These are phyloP conservation scores for Gossypium ekmanianum DNA, from an alignment of 345 rosid species.

Conservation along the genomic window DNA sequence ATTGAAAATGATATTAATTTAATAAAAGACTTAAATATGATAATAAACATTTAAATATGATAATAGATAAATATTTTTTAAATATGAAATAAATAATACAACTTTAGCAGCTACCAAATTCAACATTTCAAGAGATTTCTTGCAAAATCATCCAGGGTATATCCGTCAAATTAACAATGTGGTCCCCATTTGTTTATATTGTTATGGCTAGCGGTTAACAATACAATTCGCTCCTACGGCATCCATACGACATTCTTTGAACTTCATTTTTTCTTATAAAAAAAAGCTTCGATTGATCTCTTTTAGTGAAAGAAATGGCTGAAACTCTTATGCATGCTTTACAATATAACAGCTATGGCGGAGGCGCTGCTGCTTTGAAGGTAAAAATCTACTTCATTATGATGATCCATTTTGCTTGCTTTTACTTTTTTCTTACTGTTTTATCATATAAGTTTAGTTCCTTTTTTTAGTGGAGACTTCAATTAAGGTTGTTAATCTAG, in stretches of 20 bases:
- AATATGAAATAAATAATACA: too few relatives aligned
- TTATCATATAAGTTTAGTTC: background rate
- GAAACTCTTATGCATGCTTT: background rate
- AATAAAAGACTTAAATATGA: too few relatives aligned
- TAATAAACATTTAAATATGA: too few relatives aligned
- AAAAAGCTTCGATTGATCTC: too few relatives aligned
- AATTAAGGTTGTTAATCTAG: background rate
- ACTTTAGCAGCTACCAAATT: too few relatives aligned
- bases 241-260: background rate
- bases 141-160: background rate
- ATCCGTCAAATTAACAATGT: background rate
- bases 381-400: background rate
- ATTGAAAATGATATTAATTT: too few relatives aligned
- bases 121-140: background rate
- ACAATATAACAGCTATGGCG: background rate
- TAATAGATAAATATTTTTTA: too few relatives aligned
- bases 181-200: background rate
- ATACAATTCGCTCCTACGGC: background rate
- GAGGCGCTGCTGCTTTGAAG: conserved; percentile 9
- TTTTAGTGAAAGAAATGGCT: background rate
- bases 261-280: background rate
- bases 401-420: background rate
- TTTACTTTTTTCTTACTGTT: too few relatives aligned
- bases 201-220: background rate
- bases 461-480: background rate